Conservation (phyloP, 2,329 filamentous ascomycete genomes). For the Aspergillus luchuensis region DNA sequence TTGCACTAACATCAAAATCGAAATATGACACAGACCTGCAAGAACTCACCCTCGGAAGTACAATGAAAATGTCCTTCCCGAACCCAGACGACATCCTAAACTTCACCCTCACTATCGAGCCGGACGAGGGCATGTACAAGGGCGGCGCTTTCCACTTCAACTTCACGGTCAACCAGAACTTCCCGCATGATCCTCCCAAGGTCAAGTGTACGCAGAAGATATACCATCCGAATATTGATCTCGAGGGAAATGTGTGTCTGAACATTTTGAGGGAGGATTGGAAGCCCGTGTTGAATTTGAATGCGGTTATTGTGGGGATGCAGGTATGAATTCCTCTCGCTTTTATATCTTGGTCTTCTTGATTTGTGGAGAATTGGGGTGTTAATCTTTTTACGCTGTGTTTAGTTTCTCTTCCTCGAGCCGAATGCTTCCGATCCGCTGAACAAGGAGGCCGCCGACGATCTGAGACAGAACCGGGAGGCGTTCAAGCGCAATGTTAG, state of each 20-base stretch:
- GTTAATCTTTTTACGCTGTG: neutral
- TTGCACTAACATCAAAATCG: neutral
- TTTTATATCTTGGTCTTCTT: no score
- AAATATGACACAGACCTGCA: slow-evolving; percentile 44
- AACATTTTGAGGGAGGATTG: slow-evolving; percentile 98
- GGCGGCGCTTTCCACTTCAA: slow-evolving; percentile 84
- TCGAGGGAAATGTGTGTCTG: slow-evolving; percentile 95
- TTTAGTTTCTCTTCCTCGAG: slow-evolving; percentile 91
- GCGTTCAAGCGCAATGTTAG: slow-evolving; percentile 90
- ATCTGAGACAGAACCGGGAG: slow-evolving; percentile 81
- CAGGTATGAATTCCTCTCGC: slow-evolving; percentile 52
- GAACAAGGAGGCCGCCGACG: slow-evolving; percentile 96
- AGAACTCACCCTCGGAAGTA: slow-evolving; percentile 53
- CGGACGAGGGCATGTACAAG: slow-evolving; percentile 74
- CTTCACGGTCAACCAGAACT: slow-evolving; percentile 91
- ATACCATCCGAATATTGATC: slow-evolving; percentile 98
- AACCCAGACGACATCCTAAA: slow-evolving; percentile 61
- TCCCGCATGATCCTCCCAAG: slow-evolving; percentile 96
- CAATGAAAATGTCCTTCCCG: slow-evolving; percentile 61
- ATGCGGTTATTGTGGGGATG: slow-evolving; percentile 92
- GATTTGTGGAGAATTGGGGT: neutral
- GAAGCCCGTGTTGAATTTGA: slow-evolving; percentile 97
- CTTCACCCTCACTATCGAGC: slow-evolving; percentile 52
- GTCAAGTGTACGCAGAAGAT: slow-evolving; percentile 98
- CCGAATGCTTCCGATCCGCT: slow-evolving; percentile 96